Percentiles rank a stretch among this genome's conserved stretches.
Conservation (phyloP, 257 asterid species). For the Coffea eugenioides region DNA sequence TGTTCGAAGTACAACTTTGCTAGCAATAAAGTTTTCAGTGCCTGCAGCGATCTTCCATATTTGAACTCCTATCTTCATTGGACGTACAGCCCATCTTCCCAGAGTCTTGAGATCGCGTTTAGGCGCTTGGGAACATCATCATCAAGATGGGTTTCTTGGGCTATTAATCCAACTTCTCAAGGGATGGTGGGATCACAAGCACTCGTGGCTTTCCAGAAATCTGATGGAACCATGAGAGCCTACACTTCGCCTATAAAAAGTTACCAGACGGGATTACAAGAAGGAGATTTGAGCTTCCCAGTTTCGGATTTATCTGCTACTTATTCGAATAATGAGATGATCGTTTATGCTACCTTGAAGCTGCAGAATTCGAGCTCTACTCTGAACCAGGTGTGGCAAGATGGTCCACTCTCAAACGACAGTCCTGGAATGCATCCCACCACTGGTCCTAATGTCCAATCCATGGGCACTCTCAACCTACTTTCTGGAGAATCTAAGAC, state of each 20-base stretch:
- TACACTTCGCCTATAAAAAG: too few species aligned
- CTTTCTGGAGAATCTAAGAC: constrained; percentile 54
- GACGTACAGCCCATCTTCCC: constrained; percentile 51
- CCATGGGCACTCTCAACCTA: constrained; percentile 55
- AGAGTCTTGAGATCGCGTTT: constrained; percentile 54
- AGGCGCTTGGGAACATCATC: constrained; percentile 44
- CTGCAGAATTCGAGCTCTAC: constrained; percentile 50
- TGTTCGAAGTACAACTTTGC: constrained; percentile 59
- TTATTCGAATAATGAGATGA: constrained; percentile 44
- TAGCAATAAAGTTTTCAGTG: constrained; percentile 48
- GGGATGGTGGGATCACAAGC: constrained; percentile 87
- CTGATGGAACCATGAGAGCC: constrained; percentile 65
- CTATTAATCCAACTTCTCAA: constrained; percentile 55
- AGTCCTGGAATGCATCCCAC: constrained; percentile 42
- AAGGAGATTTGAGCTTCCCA: constrained; percentile 68
- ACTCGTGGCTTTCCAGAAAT: constrained; percentile 65
- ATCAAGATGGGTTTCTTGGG: constrained; percentile 84
- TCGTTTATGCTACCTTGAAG: constrained; percentile 59
- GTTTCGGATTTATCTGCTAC: constrained; percentile 66
- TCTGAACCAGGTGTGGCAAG: constrained; percentile 91
- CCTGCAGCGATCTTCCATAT: constrained; percentile 68
- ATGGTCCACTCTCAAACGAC: constrained; percentile 70
- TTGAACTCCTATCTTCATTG: constrained; percentile 82
- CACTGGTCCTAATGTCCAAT: constrained; percentile 54
- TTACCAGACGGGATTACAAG: constrained; percentile 22